Evolutionary conservation across 352 stramenopile genomes (phyloP).

Genomic region (Globisporangium megalacanthum): DNA sequence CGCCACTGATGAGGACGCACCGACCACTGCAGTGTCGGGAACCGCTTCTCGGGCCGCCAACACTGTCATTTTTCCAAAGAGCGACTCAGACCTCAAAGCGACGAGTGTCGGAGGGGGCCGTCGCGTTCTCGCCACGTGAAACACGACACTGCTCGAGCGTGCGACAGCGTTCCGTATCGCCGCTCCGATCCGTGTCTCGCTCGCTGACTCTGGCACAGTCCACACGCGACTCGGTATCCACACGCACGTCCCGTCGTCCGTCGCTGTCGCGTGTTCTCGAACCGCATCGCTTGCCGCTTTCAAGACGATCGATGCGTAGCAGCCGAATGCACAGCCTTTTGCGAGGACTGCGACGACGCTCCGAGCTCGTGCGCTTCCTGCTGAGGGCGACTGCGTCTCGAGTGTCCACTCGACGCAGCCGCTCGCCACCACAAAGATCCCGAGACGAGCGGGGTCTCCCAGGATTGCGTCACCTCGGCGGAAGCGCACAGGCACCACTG

Average conservation of each 20-base stretch:
- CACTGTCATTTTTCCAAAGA: not conserved
- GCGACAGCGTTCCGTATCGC: not conserved
- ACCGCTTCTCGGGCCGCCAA: not conserved
- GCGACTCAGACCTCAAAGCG: too few species aligned
- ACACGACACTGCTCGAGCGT: not conserved
- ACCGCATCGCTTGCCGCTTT: not conserved
- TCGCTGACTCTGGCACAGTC: too few species aligned
- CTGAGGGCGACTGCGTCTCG: not conserved
- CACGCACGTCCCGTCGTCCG: not conserved
- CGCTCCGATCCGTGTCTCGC: not conserved
- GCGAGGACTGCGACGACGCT: not conserved
- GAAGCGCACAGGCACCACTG: not conserved
- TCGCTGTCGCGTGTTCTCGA: not conserved
- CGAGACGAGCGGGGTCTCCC: not conserved
- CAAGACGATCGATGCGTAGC: not conserved
- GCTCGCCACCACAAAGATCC: conserved; percentile 1
- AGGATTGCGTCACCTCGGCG: not conserved
- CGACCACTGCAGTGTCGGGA: not conserved
- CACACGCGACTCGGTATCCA: too few species aligned
- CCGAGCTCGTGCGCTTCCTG: not conserved
- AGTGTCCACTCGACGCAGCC: conserved; percentile 4
- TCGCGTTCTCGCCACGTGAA: not conserved
- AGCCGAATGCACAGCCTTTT: conserved; percentile 3
- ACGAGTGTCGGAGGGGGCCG: not conserved
- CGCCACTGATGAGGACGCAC: not conserved